phyloP scores from a whole-genome alignment of 139 green algal species.

The Closterium sp. region DNA sequence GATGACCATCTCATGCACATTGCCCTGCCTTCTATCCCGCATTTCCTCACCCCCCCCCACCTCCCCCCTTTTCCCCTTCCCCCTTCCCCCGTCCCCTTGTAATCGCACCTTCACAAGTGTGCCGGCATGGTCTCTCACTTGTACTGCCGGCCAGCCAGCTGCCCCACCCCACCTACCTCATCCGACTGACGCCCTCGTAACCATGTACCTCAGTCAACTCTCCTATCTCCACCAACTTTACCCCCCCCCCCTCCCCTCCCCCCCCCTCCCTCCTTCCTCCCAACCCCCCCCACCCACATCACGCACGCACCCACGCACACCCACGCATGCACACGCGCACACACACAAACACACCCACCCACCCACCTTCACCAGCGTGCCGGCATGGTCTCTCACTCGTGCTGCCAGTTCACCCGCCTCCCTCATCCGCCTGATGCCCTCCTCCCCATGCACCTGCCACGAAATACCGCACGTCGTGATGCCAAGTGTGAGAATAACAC shows the following conservation, averaged over 20 bases:
- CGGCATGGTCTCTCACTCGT: conserved; percentile 74
- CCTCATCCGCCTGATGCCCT: conserved; percentile 71
- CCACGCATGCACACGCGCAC: no score
- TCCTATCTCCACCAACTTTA: no score
- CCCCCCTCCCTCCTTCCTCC: no score
- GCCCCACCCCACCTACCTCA: conserved; percentile 80
- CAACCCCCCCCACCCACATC: no score
- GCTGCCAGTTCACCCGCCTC: conserved; percentile 81
- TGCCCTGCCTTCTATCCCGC: not conserved
- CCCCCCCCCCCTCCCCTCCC: not conserved
- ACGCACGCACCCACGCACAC: no score
- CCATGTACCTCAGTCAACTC: no score
- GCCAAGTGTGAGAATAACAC: no score
- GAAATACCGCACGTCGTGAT: no score
- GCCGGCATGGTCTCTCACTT: conserved; percentile 76
- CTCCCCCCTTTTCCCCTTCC: not conserved
- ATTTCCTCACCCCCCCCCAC: not conserved
- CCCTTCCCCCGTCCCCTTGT: not conserved
- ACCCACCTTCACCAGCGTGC: conserved; percentile 32
- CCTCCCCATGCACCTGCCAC: conserved; percentile 36
- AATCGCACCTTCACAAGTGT: conserved; percentile 18
- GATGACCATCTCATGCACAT: not conserved
- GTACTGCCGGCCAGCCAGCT: conserved; percentile 84
- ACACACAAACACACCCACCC: not conserved
- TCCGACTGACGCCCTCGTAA: conserved; percentile 58